phyloP scores from a whole-genome alignment of 495 filamentous ascomycete genomes.

The Aspergillus conjunctus region DNA sequence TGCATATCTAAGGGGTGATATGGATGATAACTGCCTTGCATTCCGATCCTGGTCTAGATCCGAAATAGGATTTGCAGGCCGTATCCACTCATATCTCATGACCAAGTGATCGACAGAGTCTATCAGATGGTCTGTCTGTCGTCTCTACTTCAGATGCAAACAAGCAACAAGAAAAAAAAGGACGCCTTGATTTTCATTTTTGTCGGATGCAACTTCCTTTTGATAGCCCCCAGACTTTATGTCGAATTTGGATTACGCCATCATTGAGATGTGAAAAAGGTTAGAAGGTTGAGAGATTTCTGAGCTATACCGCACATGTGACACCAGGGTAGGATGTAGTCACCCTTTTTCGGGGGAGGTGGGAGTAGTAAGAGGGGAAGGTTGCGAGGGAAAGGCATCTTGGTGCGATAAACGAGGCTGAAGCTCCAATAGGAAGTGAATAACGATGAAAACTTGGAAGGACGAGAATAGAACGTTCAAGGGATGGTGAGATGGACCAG shows the following conservation, averaged over 20 bases:
- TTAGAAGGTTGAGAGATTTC: not conserved
- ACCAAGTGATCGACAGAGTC: not conserved
- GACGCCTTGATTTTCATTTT: not conserved
- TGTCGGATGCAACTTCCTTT: conserved; percentile 1
- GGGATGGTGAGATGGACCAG: not conserved
- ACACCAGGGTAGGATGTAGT: conserved; percentile 13
- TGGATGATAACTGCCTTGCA: not conserved
- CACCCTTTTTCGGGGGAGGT: not conserved
- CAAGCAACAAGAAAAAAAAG: not conserved
- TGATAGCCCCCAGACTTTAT: not conserved
- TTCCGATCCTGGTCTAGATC: conserved; percentile 1
- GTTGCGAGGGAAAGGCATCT: not conserved
- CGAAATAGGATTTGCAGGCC: not conserved
- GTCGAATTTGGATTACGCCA: not conserved
- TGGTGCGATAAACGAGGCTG: not conserved
- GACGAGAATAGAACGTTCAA: not conserved
- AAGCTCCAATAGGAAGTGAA: not conserved
- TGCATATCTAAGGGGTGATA: not conserved
- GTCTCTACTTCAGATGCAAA: not conserved
- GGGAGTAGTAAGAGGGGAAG: not conserved
- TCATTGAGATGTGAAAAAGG: not conserved
- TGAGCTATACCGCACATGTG: conserved; percentile 9
- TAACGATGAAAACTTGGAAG: not conserved
- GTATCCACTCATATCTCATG: not conserved
- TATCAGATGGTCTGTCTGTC: not conserved